phyloP scores from a whole-genome alignment of 345 rosid genomes.

The Ceriops tagal region DNA sequence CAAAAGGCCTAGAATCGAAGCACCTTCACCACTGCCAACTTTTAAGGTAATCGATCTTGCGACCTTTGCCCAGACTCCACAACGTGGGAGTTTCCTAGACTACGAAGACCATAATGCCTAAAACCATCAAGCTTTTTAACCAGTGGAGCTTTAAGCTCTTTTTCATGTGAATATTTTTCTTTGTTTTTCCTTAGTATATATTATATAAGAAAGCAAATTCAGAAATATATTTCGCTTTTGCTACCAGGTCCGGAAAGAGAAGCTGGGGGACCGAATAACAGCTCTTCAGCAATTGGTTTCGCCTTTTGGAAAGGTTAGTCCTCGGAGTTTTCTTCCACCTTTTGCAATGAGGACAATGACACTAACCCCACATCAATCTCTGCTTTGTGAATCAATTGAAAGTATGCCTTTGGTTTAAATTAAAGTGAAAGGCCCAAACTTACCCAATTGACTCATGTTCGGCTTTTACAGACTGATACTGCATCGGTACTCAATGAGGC shows the following conservation, averaged over 20 bases:
- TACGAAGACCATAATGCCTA: background rate
- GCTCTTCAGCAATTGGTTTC: constrained; percentile 39
- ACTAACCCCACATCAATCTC: constrained; percentile 2
- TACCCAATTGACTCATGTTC: constrained; percentile 2
- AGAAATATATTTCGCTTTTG: background rate
- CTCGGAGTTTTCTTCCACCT: constrained; percentile 16
- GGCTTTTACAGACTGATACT: constrained; percentile 27
- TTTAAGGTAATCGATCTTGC: constrained; percentile 21
- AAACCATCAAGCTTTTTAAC: background rate
- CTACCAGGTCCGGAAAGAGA: constrained; percentile 36
- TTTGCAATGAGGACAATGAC: constrained; percentile 4
- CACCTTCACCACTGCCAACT: constrained; percentile 35
- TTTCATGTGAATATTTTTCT: background rate
- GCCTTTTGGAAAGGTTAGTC: constrained; percentile 37
- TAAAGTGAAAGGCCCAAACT: background rate
- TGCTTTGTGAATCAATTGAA: constrained; percentile 12
- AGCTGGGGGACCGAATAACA: constrained; percentile 37
- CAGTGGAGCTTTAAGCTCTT: background rate
- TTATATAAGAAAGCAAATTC: background rate
- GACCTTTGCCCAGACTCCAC: background rate
- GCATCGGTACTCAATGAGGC: constrained; percentile 38
- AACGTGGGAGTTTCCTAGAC: background rate
- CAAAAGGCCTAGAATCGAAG: constrained; percentile 33
- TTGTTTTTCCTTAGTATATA: too few species aligned
- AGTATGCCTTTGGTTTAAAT: constrained; percentile 3